Base-by-base conservation (phyloP, 2,329 filamentous ascomycete species). In the Cordyceps fumosorosea region DNA sequence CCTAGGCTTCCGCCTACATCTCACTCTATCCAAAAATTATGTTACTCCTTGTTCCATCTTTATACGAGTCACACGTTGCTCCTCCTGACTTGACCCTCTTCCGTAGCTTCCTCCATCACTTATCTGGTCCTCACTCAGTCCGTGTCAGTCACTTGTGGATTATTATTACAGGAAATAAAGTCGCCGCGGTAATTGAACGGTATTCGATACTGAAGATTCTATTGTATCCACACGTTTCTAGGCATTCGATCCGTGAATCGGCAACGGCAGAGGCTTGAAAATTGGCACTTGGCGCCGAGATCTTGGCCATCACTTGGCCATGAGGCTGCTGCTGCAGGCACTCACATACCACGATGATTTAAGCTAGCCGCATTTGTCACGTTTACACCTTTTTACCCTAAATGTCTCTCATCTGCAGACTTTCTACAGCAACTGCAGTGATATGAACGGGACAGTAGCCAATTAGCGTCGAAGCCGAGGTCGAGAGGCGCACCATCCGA, bases 221-320 rank as follows among this genome's bases (percentile, higher is more conserved):
- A 29, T 34, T 3, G 22, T 34, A 32, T 52, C 26, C 48, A 52
- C 48, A n/a, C 22, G 18, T 26, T 26, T 26, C 48, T n/a, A 52
- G 26, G n/a, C 10, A 34, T 12, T n/a, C 26, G 48, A 34, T 34
- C 18, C 18, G 5, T 47, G 20, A 47, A 47, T 22, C 44, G 44
- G 7, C n/a, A n/a, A 44, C 18, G 40, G 44, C n/a, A 20, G 44
- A 12, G 20, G 10, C 44, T 22, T 47, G 44, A 11, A 5, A 6
- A 47, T 47, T 47, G 44, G 44, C 44, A 47, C 20, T 47, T 57
- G 55, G 55, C 55, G 44, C 55, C 55, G 8, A 57, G 44, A 48
- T 24, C 55, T 48, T 57, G 44, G 42, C 44, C 10, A 16, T 22
- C 5, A 10, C 55, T 48, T 57, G 44, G 42, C 44, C 10, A 16